Evolutionary conservation across 2,329 filamentous ascomycete species (phyloP), one percentile per base, ranked within the genome.

Genomic region (Diplocarpon mali): DNA sequence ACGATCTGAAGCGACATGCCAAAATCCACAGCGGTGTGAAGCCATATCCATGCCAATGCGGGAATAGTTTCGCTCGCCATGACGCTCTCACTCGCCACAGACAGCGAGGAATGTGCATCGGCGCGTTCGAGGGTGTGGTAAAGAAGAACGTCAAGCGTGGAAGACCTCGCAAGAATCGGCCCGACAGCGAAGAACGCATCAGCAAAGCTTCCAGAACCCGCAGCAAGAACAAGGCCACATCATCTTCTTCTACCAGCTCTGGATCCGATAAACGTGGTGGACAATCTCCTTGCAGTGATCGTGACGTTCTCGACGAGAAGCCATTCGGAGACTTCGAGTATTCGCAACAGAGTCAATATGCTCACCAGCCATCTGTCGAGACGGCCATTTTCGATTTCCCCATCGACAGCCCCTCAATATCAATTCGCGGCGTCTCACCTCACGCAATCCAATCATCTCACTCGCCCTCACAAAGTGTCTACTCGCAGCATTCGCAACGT

Each of bases 21-120:
- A 95, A 96, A 68, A 98, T 96, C 46, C 92, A 98, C 67, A 94
- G 86, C 1, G 89, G 89, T 40, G 83, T 93, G 66, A 95, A 95
- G 69, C 88, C 90, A 4, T 95, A 95, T 62, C 84, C 86, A 37
- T 98, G 92, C 66, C 80, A 87, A 51, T 98, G 92, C 62, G 88
- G 90, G 46, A 93, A 93, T 65, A 87, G 83, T 54, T 98, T 98
- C 62, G 90, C 90, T 29, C 80, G 92, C 45, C 90, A 96, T 60
- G 92, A 98, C 63, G 92, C 92, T 13, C 74, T 98, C 42, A 96
- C 92, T 16, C 78, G 92, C 45, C 92, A 98, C 63, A 80, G 89
- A 43, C 92, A 96, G 64, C 81, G 92, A 34, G 92, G 90, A 44
- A 95, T 95, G 85, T 98, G 92, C 65, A 83, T 92, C 45, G 92